These are phyloP conservation scores for Wickerhamiella occidentalis DNA, from an alignment of 805 yeast genomes.

Conservation along the genomic window DNA sequence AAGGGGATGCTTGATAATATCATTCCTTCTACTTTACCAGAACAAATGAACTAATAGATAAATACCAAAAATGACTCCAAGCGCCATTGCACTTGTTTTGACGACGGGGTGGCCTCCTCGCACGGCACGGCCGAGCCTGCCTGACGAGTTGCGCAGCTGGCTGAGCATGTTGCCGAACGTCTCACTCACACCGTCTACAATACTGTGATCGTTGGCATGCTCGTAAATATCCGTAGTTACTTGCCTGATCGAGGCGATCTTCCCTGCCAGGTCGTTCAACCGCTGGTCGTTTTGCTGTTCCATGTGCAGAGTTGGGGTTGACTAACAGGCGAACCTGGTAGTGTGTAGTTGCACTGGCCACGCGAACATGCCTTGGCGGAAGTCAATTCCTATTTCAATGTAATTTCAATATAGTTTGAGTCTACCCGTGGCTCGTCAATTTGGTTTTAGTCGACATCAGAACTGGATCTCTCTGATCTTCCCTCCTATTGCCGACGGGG, in stretches of 20 bases:
- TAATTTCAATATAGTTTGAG: too few relatives aligned
- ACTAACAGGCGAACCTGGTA: not conserved
- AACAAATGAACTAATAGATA: conserved; percentile 44
- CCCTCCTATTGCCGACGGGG: too few relatives aligned
- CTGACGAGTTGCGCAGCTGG: conserved; percentile 41
- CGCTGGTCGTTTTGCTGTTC: conserved; percentile 46
- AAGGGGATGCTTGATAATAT: too few relatives aligned
- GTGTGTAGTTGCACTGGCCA: too few relatives aligned
- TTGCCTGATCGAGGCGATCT: conserved; percentile 49
- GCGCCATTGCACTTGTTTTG: conserved; percentile 46
- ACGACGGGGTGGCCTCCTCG: conserved; percentile 46
- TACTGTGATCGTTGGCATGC: conserved; percentile 42
- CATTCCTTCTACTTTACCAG: conserved; percentile 21
- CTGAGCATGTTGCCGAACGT: conserved; percentile 40
- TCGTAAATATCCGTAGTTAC: conserved; percentile 57
- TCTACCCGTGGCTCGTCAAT: too few relatives aligned
- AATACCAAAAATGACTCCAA: conserved; percentile 42
- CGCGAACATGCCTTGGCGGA: too few relatives aligned
- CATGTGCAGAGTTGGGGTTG: conserved; percentile 13
- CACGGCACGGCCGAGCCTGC: conserved; percentile 43
- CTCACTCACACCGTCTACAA: conserved; percentile 35
- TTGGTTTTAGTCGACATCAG: too few relatives aligned
- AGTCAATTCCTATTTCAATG: too few relatives aligned
- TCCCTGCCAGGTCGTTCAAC: conserved; percentile 50
- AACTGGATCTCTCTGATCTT: too few relatives aligned